Evolutionary conservation across 139 green algal species (phyloP).

Genomic region (Tetradesmus lagerheimii): DNA sequence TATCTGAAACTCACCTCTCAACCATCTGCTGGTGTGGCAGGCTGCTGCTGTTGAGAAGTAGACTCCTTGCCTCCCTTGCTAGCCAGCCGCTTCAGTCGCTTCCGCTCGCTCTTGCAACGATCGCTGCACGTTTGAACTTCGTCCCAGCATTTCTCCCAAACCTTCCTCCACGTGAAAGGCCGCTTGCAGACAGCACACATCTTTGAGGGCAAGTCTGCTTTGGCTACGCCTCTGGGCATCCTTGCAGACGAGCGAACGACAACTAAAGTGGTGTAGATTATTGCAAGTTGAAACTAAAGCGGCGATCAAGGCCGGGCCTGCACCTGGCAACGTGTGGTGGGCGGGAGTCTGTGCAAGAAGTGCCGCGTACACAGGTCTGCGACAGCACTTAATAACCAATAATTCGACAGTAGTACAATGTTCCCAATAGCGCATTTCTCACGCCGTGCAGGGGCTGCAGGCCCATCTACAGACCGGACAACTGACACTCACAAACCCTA

Average conservation of each 20-base stretch:
- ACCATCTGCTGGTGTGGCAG: not conserved
- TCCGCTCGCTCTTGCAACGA: constrained; percentile 39
- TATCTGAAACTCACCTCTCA: not conserved
- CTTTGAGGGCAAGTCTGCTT: constrained; percentile 51
- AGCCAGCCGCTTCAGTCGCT: constrained; percentile 26
- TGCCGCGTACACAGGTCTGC: not conserved
- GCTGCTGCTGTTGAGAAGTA: not conserved
- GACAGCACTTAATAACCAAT: not conserved
- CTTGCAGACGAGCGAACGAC: not conserved
- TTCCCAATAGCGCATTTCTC: no score
- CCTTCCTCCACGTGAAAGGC: constrained; percentile 53
- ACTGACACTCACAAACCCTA: no score
- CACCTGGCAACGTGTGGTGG: no score
- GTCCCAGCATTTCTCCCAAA: constrained; percentile 54
- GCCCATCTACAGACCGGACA: no score
- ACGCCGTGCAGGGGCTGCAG: no score
- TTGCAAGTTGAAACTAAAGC: no score
- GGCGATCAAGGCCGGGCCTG: no score
- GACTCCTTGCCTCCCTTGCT: not conserved
- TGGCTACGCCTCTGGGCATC: constrained; percentile 45
- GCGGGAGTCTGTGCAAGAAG: not conserved
- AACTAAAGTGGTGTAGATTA: no score
- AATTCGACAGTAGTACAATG: no score
- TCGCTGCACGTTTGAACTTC: constrained; percentile 54
- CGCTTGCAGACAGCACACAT: constrained; percentile 41